Base-by-base conservation (phyloP, 2,329 filamentous ascomycete species). In the Knufia petricola region DNA sequence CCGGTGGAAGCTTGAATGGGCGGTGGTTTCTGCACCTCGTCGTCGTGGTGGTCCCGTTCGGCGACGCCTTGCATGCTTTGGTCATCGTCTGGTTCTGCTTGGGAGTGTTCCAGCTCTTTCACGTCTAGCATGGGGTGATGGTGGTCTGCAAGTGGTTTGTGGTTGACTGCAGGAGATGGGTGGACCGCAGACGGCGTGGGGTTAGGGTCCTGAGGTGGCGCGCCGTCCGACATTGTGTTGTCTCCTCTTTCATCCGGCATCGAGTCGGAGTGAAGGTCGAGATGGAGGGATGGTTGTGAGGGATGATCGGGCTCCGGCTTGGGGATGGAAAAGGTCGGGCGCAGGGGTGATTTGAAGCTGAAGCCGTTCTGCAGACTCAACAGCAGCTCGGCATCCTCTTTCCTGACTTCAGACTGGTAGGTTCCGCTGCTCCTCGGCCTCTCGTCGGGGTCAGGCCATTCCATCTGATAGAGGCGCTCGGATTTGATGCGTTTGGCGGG, bases 401-500 rank as follows among this genome's bases (percentile, higher is more conserved):
- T 68, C 61, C 69, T 70, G 54, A 64, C 69, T 48, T 55, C 51
- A 26, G 57, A 51, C 28, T 51, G 57, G 15, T 60, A 57, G 30
- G 67, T 64, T 9, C 62, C 58, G 40, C 51, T 64, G 59, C 55
- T 55, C 63, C 30, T 61, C 55, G 44, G 61, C 58, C 36, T 62
- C 50, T 50, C 57, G 56, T 50, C 54, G 54, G 46, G 54, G 50
- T 50, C 57, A 58, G 49, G 61, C 58, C 55, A 60, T 59, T 54
- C 62, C 53, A 36, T 71, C 21, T 71, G 70, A 13, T 68, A 66
- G 45, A 74, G 64, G 55, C 75, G 68, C 57, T 81, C 78, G 37
- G 79, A 81, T 53, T 78, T 74, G 42, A 76, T 71, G 36, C 79
- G 73, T 63, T 82, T 82, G 17, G 75, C 64, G 3, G 78, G 77